A percentile compares a stretch with the other conserved stretches of the same genome.
phyloP scores from a whole-genome alignment of 139 green algal genomes.

The Closterium sp. region DNA sequence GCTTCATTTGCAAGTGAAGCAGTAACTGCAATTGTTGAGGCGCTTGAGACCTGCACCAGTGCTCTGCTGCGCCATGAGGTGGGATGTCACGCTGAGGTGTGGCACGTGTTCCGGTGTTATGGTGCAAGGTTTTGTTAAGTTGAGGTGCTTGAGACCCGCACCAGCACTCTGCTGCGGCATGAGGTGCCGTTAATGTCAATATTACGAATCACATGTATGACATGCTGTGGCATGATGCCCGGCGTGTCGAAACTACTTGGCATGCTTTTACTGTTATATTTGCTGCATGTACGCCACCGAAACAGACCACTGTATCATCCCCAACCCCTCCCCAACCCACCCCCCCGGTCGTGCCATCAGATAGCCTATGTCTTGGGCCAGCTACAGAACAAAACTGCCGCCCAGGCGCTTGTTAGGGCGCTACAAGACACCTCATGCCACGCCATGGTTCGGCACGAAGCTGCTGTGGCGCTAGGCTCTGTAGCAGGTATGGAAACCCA shows the following conservation, averaged over 20 bases:
- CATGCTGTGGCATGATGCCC: too few relatives aligned
- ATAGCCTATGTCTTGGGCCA: slow-evolving; percentile 96
- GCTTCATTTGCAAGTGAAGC: slow-evolving; percentile 60
- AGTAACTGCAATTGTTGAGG: slow-evolving; percentile 65
- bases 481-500: slow-evolving; percentile 35
- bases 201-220: too few relatives aligned
- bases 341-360: neutral
- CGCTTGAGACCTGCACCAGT: slow-evolving; percentile 11
- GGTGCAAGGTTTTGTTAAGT: neutral
- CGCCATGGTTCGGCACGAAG: slow-evolving; percentile 98
- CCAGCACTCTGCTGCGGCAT: too few relatives aligned
- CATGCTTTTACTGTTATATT: too few relatives aligned
- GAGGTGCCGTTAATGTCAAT: too few relatives aligned
- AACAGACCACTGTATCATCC: too few relatives aligned
- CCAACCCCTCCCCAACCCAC: neutral
- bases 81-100: neutral
- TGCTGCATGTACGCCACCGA: too few relatives aligned
- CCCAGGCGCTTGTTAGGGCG: slow-evolving; percentile 33
- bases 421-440: slow-evolving; percentile 77
- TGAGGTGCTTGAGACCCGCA: too few relatives aligned
- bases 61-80: slow-evolving; percentile 58
- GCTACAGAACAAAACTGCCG: slow-evolving; percentile 75
- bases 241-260: too few relatives aligned
- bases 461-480: slow-evolving; percentile 86
- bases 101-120: too few relatives aligned